Conservation (phyloP, 805 yeast genomes). For the Saccharomycopsis guyanensis region DNA sequence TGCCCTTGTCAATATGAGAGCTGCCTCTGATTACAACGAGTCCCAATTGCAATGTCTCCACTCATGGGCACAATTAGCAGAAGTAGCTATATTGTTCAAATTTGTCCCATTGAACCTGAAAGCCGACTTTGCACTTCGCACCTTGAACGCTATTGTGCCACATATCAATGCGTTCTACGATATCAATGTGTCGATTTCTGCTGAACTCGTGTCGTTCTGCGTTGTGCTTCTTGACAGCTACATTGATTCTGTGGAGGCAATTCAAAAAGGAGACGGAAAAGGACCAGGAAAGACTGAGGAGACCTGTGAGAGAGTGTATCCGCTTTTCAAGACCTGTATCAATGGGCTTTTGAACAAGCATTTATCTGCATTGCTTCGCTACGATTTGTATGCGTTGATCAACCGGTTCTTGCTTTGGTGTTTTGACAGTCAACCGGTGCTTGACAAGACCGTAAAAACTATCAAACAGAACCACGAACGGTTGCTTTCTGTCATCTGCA, state of each 20-base stretch:
- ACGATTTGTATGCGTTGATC: slow-evolving; percentile 71
- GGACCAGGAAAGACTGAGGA: slow-evolving; percentile 28
- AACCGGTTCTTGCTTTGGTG: slow-evolving; percentile 56
- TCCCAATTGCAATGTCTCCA: slow-evolving; percentile 58
- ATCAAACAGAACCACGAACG: slow-evolving; percentile 53
- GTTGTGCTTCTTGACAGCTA: slow-evolving; percentile 62
- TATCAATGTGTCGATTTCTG: slow-evolving; percentile 56
- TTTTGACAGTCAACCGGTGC: slow-evolving; percentile 24
- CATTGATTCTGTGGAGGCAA: neutral
- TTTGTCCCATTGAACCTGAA: slow-evolving; percentile 19
- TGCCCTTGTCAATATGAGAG: slow-evolving; percentile 38
- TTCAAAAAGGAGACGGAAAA: slow-evolving; percentile 38
- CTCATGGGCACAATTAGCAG: slow-evolving; percentile 78
- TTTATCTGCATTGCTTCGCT: slow-evolving; percentile 59
- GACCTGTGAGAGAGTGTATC: slow-evolving; percentile 46
- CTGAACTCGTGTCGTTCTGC: slow-evolving; percentile 68
- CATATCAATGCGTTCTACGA: slow-evolving; percentile 70
- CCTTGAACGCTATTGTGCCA: slow-evolving; percentile 70
- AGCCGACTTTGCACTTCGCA: slow-evolving; percentile 59
- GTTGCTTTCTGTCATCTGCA: slow-evolving; percentile 57
- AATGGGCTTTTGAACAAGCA: slow-evolving; percentile 66
- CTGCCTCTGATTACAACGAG: slow-evolving; percentile 40
- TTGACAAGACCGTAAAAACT: slow-evolving; percentile 43
- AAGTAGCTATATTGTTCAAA: slow-evolving; percentile 62
- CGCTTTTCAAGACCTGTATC: slow-evolving; percentile 66